Percentiles rank a stretch among this genome's conserved stretches.
Evolutionary conservation across 495 filamentous ascomycete species (phyloP).

Genomic region (Penicillium verhagenii): DNA sequence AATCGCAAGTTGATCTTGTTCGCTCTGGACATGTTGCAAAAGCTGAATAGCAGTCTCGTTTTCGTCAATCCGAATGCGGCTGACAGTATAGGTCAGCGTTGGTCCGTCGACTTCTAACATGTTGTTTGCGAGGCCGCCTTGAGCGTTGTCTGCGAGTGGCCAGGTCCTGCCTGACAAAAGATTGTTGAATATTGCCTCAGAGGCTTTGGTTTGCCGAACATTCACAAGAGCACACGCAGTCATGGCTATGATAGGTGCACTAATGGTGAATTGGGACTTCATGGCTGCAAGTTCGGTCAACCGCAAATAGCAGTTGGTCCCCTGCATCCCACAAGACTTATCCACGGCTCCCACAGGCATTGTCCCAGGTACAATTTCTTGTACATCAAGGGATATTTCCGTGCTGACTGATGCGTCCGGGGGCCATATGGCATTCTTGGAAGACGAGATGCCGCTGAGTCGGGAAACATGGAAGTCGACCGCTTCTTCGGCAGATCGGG

Average conservation of each 20-base stretch:
- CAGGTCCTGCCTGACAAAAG: conserved; percentile 5
- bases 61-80: neutral
- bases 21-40: neutral
- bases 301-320: no score
- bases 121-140: neutral
- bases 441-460: neutral
- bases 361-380: no score
- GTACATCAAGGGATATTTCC: no score
- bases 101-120: conserved; percentile 11
- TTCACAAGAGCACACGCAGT: conserved; percentile 10
- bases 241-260: conserved; percentile 9
- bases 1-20: no score
- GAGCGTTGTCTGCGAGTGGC: conserved; percentile 2
- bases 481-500: neutral
- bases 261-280: no score
- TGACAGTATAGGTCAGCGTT: conserved; percentile 1
- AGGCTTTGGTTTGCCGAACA: conserved; percentile 1
- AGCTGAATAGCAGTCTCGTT: conserved; percentile 2
- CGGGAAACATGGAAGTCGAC: neutral
- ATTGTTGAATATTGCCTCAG: conserved; percentile 6
- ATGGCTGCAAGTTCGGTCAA: no score
- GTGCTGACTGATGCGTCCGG: no score
- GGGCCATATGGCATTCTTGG: neutral
- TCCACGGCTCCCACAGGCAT: no score
- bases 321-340: no score